Percentiles rank a stretch among this genome's conserved stretches.
These are phyloP conservation scores for Gliomastix tumulicola DNA, from an alignment of 2,329 filamentous ascomycete genomes.

Conservation along the genomic window DNA sequence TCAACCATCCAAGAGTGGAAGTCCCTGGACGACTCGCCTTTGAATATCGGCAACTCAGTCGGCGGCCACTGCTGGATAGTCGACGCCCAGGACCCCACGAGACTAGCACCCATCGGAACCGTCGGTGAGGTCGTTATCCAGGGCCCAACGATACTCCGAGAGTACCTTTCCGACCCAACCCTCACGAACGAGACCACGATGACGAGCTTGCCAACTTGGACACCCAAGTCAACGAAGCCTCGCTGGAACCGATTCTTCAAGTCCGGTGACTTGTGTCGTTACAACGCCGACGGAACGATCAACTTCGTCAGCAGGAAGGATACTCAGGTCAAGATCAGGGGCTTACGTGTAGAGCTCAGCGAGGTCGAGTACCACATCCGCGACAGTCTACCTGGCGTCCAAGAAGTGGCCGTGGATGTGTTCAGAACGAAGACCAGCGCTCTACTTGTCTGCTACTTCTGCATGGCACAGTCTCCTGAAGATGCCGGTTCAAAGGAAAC, in stretches of 20 bases:
- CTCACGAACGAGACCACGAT: constrained; percentile 16
- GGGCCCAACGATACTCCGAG: constrained; percentile 31
- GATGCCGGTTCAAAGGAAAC: no score
- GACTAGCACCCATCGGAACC: constrained; percentile 6
- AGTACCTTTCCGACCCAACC: constrained; percentile 32
- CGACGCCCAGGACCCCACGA: constrained; percentile 4
- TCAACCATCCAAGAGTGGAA: constrained; percentile 5
- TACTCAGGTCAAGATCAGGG: constrained; percentile 39
- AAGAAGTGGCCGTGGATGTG: constrained; percentile 6
- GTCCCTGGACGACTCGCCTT: not conserved
- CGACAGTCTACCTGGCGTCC: not conserved
- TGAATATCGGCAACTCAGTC: constrained; percentile 5
- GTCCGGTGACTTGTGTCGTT: constrained; percentile 6
- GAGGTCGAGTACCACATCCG: constrained; percentile 6
- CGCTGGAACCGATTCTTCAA: constrained; percentile 8
- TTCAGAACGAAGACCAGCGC: constrained; percentile 1
- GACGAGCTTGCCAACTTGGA: constrained; percentile 12
- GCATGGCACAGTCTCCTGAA: not conserved
- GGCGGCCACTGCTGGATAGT: constrained; percentile 8
- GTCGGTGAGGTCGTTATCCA: constrained; percentile 9
- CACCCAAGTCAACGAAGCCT: constrained; percentile 6
- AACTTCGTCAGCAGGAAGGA: constrained; percentile 13
- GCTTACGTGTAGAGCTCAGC: constrained; percentile 39
- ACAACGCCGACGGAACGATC: constrained; percentile 2
- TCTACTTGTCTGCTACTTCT: constrained; percentile 1